Evolutionary conservation across 208 protist species (phyloP).

Genomic region (Trichomonas tenax): DNA sequence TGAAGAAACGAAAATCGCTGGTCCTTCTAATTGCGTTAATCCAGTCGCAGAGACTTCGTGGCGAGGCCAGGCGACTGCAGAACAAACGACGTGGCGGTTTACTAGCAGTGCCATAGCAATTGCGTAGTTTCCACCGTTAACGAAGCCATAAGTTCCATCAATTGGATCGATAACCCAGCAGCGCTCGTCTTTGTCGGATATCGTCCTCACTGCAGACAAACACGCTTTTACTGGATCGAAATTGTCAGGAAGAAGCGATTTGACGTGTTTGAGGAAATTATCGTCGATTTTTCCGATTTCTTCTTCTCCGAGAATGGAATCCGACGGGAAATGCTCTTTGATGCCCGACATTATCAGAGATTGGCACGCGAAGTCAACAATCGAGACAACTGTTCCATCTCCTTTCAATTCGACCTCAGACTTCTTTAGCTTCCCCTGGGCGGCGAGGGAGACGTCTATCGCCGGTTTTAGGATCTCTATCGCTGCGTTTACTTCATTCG

Average conservation of each 20-base stretch:
- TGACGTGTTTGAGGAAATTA: background rate
- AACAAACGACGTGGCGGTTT: background rate
- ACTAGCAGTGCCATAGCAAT: background rate
- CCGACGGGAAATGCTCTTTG: background rate
- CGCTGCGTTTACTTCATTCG: background rate
- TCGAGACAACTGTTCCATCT: background rate
- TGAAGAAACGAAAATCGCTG: background rate
- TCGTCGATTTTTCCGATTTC: background rate
- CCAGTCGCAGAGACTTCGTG: background rate
- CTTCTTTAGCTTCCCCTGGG: background rate
- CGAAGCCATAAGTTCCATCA: background rate
- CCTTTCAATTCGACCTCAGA: background rate
- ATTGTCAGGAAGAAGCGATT: background rate
- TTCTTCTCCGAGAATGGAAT: background rate
- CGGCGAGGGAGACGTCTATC: background rate
- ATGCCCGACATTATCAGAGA: background rate
- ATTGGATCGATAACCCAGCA: slow-evolving; percentile 9
- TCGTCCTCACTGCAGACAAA: background rate
- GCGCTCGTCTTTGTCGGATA: background rate
- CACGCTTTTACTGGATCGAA: background rate
- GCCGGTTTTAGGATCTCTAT: background rate
- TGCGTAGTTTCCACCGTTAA: background rate
- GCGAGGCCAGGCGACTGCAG: background rate
- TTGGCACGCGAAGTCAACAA: background rate
- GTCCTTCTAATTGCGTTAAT: background rate